Conservation (phyloP, 257 asterid genomes). For the Solanum sitiens region DNA sequence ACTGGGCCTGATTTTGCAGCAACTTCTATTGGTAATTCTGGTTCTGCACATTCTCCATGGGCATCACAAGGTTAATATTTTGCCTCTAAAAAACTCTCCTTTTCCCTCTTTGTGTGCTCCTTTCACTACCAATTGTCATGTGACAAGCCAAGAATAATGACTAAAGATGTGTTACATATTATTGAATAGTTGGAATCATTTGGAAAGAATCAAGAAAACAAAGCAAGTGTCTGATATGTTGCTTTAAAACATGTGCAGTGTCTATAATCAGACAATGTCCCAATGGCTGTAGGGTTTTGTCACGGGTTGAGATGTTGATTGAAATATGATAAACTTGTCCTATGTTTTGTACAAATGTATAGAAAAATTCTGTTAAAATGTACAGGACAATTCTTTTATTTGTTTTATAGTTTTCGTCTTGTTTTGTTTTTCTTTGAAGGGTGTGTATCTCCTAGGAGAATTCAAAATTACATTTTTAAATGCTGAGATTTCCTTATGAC, state of each 20-base stretch:
- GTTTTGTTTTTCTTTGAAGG: neutral
- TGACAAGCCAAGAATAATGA: neutral
- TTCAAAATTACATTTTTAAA: neutral
- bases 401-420: neutral
- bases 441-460: neutral
- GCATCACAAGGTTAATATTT: slow-evolving; percentile 51
- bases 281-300: slow-evolving; percentile 2
- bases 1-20: slow-evolving; percentile 69
- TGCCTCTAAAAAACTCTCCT: neutral
- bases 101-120: neutral
- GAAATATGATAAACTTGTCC: slow-evolving; percentile 4
- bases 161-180: neutral
- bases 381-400: neutral
- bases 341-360: neutral
- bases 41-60: slow-evolving; percentile 69
- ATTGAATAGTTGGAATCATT: neutral
- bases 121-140: neutral
- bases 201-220: neutral
- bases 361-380: neutral
- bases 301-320: slow-evolving; percentile 22
- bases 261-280: slow-evolving; percentile 15
- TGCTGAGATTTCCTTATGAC: neutral
- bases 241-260: slow-evolving; percentile 21
- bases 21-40: slow-evolving; percentile 50
- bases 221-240: neutral